Conservation (phyloP, 768 basidiomycete genomes). For the Strobilomyces dryophilus region DNA sequence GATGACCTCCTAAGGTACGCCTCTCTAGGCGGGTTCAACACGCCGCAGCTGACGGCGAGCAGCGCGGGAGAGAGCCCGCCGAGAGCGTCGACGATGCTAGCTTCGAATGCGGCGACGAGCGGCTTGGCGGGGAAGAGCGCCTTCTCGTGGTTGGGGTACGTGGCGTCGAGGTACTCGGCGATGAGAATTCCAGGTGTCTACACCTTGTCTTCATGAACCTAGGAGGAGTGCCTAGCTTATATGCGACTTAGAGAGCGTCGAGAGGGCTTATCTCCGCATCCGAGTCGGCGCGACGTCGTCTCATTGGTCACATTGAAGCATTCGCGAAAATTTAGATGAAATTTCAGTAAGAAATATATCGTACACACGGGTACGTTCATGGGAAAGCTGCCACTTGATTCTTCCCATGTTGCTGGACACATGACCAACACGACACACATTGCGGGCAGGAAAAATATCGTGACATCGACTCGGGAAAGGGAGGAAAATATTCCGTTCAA, state of each 20-base stretch:
- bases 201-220: no score
- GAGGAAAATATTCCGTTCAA: constrained; percentile 7
- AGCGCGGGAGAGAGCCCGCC: constrained; percentile 11
- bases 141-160: constrained; percentile 34
- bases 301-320: not conserved
- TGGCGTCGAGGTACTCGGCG: constrained; percentile 43
- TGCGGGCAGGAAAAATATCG: constrained; percentile 4
- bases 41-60: constrained; percentile 6
- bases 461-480: constrained; percentile 2
- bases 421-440: constrained; percentile 19
- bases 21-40: constrained; percentile 27
- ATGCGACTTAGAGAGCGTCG: constrained; percentile 1
- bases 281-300: no score
- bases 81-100: constrained; percentile 10
- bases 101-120: constrained; percentile 39
- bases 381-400: not conserved
- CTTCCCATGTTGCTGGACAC: constrained; percentile 12
- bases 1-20: constrained; percentile 33
- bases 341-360: constrained; percentile 1
- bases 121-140: constrained; percentile 40
- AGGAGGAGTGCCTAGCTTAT: not conserved
- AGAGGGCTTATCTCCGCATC: not conserved
- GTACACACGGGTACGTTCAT: not conserved
- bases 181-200: no score
- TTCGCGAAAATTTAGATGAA: not conserved